phyloP scores from a whole-genome alignment of 2,329 filamentous ascomycete species.

The Fusarium neocosmosporiellum region DNA sequence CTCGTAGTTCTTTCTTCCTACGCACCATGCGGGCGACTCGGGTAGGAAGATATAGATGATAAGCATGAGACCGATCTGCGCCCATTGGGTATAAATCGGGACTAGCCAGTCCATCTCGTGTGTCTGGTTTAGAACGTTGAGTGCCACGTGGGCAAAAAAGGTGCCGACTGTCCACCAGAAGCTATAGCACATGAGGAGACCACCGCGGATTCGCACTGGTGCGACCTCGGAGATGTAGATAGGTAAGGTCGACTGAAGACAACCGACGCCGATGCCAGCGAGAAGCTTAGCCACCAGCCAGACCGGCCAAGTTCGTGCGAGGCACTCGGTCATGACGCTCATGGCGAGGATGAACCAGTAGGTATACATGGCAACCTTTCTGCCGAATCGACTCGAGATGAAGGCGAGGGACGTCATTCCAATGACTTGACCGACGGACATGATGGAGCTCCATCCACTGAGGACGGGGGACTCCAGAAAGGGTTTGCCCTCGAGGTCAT shows the following conservation, averaged over 20 bases:
- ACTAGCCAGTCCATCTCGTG: constrained; percentile 33
- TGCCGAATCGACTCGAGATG: constrained; percentile 35
- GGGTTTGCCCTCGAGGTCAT: background rate
- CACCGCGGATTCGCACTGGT: constrained; percentile 53
- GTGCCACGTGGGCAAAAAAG: constrained; percentile 54
- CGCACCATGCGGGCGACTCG: background rate
- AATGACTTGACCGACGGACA: constrained; percentile 53
- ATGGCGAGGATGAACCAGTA: background rate
- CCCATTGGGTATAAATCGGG: background rate
- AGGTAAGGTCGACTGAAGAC: background rate
- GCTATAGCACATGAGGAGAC: constrained; percentile 53
- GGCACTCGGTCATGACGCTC: background rate
- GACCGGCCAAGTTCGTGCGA: background rate
- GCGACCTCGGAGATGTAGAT: constrained; percentile 39
- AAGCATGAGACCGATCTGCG: background rate
- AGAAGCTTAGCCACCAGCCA: background rate
- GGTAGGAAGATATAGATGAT: background rate
- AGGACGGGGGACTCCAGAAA: constrained; percentile 50
- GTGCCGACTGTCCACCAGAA: constrained; percentile 58
- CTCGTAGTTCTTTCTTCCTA: background rate
- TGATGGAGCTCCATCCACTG: constrained; percentile 52
- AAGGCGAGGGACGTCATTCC: constrained; percentile 48
- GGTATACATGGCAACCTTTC: background rate
- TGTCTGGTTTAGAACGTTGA: constrained; percentile 49
- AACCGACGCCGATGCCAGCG: background rate